Evolutionary conservation across 164 flowering plant species (phyloP).

Genomic region (Malania oleifera): DNA sequence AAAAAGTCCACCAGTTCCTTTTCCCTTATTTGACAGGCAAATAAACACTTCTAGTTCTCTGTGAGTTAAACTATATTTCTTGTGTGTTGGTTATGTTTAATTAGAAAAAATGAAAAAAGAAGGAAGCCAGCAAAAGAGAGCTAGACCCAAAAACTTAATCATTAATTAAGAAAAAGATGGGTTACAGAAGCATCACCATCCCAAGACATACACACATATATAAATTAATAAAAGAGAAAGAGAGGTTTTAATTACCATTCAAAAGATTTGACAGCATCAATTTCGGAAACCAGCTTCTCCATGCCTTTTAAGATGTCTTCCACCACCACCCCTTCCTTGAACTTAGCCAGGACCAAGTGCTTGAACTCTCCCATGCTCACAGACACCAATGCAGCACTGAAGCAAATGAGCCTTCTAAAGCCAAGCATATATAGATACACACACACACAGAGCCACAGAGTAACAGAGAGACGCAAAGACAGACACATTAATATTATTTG

Average conservation of each 20-base stretch:
- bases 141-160: neutral
- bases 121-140: neutral
- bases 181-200: too few relatives aligned
- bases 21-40: too few relatives aligned
- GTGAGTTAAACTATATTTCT: too few relatives aligned
- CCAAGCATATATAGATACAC: neutral
- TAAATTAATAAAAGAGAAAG: too few relatives aligned
- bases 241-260: slow-evolving; percentile 78
- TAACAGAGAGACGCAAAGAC: neutral
- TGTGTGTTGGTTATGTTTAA: too few relatives aligned
- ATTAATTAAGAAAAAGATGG: neutral
- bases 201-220: too few relatives aligned
- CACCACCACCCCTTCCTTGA: slow-evolving; percentile 69
- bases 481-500: neutral
- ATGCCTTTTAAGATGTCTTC: slow-evolving; percentile 64
- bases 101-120: too few relatives aligned
- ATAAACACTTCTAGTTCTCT: too few relatives aligned
- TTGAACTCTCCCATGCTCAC: slow-evolving; percentile 51
- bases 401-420: neutral
- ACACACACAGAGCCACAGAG: neutral
- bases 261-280: slow-evolving; percentile 64
- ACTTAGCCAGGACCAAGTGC: slow-evolving; percentile 83
- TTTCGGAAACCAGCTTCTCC: slow-evolving; percentile 58
- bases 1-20: too few relatives aligned
- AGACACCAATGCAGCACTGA: neutral